Base-by-base conservation (phyloP, 768 basidiomycete genomes). In the Calvatia gigantea region DNA sequence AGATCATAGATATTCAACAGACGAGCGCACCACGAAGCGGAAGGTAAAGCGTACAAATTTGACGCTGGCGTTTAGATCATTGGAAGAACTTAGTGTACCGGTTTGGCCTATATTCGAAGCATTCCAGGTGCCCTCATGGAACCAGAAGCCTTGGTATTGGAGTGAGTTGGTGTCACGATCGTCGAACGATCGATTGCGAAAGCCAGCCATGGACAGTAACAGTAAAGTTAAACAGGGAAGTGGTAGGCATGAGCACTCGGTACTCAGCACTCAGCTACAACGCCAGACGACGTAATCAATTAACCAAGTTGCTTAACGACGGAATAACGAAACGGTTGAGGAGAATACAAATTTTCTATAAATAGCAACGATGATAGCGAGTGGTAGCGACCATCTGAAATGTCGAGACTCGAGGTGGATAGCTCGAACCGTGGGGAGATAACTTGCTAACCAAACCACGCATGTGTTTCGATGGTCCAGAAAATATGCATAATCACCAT, bases 81-180 rank as follows among this genome's bases (percentile, higher is more conserved):
- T 58, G 5, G 68, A 65, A 8, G 64, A 61, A 2, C 63, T 57
- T 11, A 71, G 55, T 0, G 69, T 70, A 5, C 70, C 70, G 1
- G 61, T 66, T 32, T 64, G 14, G 4, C 66, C 67, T 23, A 63
- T 60, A n/a, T 58, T 65, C 2, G 60, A 63, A 4, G 70, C 67
- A 49, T 67, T 69, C 58, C 58, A 71, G 5, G 62, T 61, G 1
- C 68, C 70, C 5, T 33, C 31, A 17, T 41, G 33, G 39, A 63
- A 66, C 68, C 67, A 68, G 41, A 37, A 45, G 2, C 60, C 55
- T n/a, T 56, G 56, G 39, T 70, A 69, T 8, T 49, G 28, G 3
- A 70, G 57, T 25, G 53, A 19, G 43, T 17, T 33, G 2, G 62
- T 51, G 54, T 65, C 61, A 42, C 63, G 59, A 51, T 70, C 67